Base-by-base conservation (phyloP, 1,284 basidiomycete species). In the Macrocystidia cucumis region DNA sequence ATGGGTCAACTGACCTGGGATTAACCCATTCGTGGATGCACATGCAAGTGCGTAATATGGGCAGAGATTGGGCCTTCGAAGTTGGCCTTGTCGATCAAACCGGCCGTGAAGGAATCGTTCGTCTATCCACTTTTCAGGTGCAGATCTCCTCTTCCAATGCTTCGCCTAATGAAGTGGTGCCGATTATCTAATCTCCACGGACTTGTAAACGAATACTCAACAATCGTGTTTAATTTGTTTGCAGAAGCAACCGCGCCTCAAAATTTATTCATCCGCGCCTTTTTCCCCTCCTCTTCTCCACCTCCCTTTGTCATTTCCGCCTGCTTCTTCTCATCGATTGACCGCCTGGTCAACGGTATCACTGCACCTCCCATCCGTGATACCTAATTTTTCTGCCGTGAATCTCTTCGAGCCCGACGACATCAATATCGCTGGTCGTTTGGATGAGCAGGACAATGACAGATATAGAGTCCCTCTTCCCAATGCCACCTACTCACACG, bases 71-170 rank as follows among this genome's bases (percentile, higher is more conserved):
- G 73, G 69, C 74, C 5, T 74, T 91, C 46, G 86, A 91, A 56
- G 60, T 91, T 11, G 87, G 87, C 1, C 48, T 91, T 9, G 71
- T 75, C 22, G 87, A 91, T 60, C 62, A 63, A 30, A 51, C 55
- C 4, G 77, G 78, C 4, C 62, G 69, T 42, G 63, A 64, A 40
- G 88, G 85, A 0, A 55, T 72, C 21, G 52, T 91, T 16, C 66
- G 87, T 17, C 69, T 78, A 41, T 89, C 87, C 14, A 90, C 82
- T 9, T 91, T 89, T 50, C 86, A 90, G 78, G 86, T 87, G 51
- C 55, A 55, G 9, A 25, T 25, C 23, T 9, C 23, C 23, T 9
- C 12, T 25, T 25, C 25, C 16, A 16, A 32, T 18, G 17, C 14
- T 34, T 11, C 29, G 16, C 19, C 18, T 33, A 12, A 20, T 27